Base-by-base conservation (phyloP, 192 early-diverging fungal genomes). In the Dissophora ornata region DNA sequence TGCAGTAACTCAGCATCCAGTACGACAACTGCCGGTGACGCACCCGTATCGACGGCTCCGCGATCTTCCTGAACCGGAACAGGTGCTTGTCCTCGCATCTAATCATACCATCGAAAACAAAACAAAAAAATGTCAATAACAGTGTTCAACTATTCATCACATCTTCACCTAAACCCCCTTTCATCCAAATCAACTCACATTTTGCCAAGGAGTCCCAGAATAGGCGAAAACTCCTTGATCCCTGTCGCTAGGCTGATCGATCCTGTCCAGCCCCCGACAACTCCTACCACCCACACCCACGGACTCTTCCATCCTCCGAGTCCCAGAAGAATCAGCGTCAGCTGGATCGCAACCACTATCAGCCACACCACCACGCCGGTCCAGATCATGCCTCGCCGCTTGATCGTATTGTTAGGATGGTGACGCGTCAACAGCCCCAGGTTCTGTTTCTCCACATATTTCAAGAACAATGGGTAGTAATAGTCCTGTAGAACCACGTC, bases 401-500 rank as follows among this genome's bases (percentile, higher is more conserved):
- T 64, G 33, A 74, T 32, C 15, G 45, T 15, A 29, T 65, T 65
- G 26, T 65, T 64, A 38, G 62, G 55, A 47, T 74, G 70, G 34
- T 58, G 22, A 16, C 32, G 40, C 12, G 47, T 65, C 29, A 65
- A 51, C 11, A 74, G 30, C 15, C 70, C 70, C 30, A 74, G 16
- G 22, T 74, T 77, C 21, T 77, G 65, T 5, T 42, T 57, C 9
- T 67, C 64, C 2, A 77, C 62, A 25, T 77, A 54, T 25, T 77
- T 62, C 16, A 77, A 36, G 30, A 77, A 77, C 53, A 77, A 7
- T 0, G 73, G 73, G 32, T 77, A 77, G 30, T 67, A 77, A 16
- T 77, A 64, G 15, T 77, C 73, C 41, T 50, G 45, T 26, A 77
- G 59, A 1, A 77, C 73, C 4, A 77, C 64, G 42, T 77, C 73